These are phyloP conservation scores for Colletotrichum noveboracense DNA, from an alignment of 2,329 filamentous ascomycete species.

Conservation along the genomic window DNA sequence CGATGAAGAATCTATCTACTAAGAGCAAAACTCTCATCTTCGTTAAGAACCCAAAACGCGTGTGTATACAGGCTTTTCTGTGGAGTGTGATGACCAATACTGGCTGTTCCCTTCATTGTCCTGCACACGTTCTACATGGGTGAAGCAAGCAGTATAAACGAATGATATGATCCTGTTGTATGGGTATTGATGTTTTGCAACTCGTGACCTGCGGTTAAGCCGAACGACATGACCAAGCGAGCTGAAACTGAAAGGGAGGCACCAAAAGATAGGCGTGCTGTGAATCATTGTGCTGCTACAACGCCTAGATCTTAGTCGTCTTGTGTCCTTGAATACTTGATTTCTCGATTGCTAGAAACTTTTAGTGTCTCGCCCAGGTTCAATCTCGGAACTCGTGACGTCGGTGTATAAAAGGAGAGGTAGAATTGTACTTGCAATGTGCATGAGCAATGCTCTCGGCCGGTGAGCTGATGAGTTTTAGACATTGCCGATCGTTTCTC, in stretches of 20 bases:
- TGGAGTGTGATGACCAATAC: rapidly evolving
- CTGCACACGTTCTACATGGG: neutral
- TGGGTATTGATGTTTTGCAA: neutral
- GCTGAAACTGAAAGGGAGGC: neutral
- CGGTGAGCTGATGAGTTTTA: rapidly evolving
- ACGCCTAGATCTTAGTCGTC: rapidly evolving
- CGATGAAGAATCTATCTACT: too few relatives aligned
- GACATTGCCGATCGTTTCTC: rapidly evolving
- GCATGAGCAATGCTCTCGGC: neutral
- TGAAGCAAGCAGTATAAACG: neutral
- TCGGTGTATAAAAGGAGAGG: neutral
- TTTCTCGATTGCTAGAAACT: rapidly evolving
- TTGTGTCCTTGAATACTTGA: neutral
- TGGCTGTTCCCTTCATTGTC: neutral
- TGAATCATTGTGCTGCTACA: rapidly evolving
- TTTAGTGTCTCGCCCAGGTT: neutral
- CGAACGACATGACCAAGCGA: neutral
- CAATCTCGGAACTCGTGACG: neutral
- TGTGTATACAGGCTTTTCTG: too few relatives aligned
- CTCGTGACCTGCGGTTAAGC: neutral
- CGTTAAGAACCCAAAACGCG: too few relatives aligned
- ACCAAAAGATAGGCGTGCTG: neutral
- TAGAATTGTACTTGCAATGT: neutral
- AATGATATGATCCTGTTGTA: neutral
- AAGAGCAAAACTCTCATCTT: too few relatives aligned